These are phyloP conservation scores for Fusarium oxysporum DNA, from an alignment of 2,329 filamentous ascomycete genomes.

Conservation along the genomic window DNA sequence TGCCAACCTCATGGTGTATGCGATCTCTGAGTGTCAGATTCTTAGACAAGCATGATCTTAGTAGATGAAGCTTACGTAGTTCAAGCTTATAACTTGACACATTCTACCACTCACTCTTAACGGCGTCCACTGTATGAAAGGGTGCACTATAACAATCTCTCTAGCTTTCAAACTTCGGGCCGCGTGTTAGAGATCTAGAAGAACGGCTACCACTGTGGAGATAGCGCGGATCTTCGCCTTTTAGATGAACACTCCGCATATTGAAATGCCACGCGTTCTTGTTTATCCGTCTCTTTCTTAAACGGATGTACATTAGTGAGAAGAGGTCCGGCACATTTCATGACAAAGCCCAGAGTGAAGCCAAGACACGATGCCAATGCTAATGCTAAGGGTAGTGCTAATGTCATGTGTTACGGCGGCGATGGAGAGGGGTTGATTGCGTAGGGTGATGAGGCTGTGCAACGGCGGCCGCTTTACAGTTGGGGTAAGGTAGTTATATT, in stretches of 20 bases:
- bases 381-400: neutral
- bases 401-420: constrained; percentile 31
- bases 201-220: neutral
- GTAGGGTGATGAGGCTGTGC: constrained; percentile 47
- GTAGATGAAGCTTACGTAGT: constrained; percentile 1
- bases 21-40: neutral
- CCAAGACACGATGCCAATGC: constrained; percentile 15
- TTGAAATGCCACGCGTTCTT: constrained; percentile 19
- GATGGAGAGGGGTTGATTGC: constrained; percentile 44
- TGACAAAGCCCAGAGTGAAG: constrained; percentile 17
- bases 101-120: neutral
- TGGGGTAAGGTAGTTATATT: neutral
- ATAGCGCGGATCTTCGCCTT: constrained; percentile 8
- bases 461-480: constrained; percentile 28
- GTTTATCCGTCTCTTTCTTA: neutral
- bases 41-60: neutral
- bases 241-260: neutral
- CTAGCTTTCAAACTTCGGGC: neutral
- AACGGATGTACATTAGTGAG: neutral
- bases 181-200: constrained; percentile 13
- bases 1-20: neutral
- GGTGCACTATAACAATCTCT: neutral
- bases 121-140: neutral
- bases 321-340: neutral
- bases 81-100: neutral